Conservation (phyloP, 352 stramenopile genomes). For the Phytopythium kandeliae region DNA sequence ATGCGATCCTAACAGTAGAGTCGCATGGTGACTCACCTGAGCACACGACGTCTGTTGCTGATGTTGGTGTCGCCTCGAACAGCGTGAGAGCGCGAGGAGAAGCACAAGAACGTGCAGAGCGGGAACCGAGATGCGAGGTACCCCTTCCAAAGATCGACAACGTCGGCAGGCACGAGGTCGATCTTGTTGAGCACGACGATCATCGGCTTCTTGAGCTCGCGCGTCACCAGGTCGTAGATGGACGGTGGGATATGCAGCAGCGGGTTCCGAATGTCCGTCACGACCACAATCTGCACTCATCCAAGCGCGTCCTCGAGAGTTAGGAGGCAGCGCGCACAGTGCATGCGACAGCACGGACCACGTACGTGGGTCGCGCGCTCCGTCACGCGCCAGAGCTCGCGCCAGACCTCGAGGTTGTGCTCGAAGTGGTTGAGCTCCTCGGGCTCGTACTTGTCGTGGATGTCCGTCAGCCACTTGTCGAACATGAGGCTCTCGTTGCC, state of each 20-base stretch:
- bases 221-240: constrained; percentile 74
- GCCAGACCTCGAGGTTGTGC: constrained; percentile 83
- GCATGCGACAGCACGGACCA: background rate
- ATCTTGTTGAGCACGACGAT: constrained; percentile 84
- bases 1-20: background rate
- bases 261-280: constrained; percentile 78
- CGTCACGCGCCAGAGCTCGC: constrained; percentile 82
- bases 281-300: constrained; percentile 34
- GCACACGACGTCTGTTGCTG: constrained; percentile 54
- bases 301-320: background rate
- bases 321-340: too few relatives aligned
- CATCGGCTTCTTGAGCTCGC: constrained; percentile 72
- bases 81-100: constrained; percentile 73
- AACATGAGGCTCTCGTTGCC: constrained; percentile 83
- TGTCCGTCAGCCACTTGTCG: constrained; percentile 78
- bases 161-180: constrained; percentile 58
- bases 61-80: constrained; percentile 65
- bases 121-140: constrained; percentile 64
- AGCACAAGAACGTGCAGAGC: constrained; percentile 59
- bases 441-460: constrained; percentile 80
- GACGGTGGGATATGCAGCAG: constrained; percentile 77
- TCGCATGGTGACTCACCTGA: constrained; percentile 25
- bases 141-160: constrained; percentile 61
- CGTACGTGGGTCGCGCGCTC: constrained; percentile 73
- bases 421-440: constrained; percentile 85